Evolutionary conservation across 2,329 filamentous ascomycete species (phyloP).

Genomic region (Neonectria ditissima): DNA sequence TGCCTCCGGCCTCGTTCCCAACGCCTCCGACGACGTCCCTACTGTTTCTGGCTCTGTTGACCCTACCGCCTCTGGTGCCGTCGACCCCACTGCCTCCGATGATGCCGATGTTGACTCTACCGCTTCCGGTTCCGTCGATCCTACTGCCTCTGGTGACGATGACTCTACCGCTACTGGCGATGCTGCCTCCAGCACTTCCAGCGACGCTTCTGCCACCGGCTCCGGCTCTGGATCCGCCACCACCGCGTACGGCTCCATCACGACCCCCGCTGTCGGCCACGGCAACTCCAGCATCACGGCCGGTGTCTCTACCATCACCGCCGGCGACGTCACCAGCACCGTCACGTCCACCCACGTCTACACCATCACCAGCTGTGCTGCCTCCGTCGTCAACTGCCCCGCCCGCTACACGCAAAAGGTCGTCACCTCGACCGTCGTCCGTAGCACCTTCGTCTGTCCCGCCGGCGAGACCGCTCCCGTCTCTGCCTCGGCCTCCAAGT

Average conservation of each 20-base stretch:
- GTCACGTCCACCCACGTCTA: conserved; percentile 41
- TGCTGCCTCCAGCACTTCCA: neutral
- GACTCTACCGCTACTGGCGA: neutral
- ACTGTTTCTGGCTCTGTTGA: neutral
- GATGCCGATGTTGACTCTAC: neutral
- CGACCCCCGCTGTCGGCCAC: neutral
- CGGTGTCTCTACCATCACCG: conserved; percentile 22
- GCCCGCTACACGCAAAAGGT: conserved; percentile 50
- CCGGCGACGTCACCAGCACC: conserved; percentile 40
- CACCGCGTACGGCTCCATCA: neutral
- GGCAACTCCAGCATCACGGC: conserved; percentile 19
- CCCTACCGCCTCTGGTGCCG: neutral
- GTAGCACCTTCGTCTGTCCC: conserved; percentile 41
- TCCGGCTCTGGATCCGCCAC: neutral
- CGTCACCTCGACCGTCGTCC: conserved; percentile 42
- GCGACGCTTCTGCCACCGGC: no score
- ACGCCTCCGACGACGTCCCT: neutral
- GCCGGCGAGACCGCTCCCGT: conserved; percentile 29
- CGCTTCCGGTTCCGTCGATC: neutral
- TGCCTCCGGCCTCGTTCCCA: neutral
- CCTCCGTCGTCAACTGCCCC: conserved; percentile 55
- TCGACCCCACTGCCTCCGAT: neutral
- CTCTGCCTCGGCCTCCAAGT: conserved; percentile 21
- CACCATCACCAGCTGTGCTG: conserved; percentile 53
- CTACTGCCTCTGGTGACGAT: neutral